Evolutionary conservation across 1,284 basidiomycete species (phyloP), one percentile per base, ranked within the genome.

Genomic region (Heterobasidion parviporum): DNA sequence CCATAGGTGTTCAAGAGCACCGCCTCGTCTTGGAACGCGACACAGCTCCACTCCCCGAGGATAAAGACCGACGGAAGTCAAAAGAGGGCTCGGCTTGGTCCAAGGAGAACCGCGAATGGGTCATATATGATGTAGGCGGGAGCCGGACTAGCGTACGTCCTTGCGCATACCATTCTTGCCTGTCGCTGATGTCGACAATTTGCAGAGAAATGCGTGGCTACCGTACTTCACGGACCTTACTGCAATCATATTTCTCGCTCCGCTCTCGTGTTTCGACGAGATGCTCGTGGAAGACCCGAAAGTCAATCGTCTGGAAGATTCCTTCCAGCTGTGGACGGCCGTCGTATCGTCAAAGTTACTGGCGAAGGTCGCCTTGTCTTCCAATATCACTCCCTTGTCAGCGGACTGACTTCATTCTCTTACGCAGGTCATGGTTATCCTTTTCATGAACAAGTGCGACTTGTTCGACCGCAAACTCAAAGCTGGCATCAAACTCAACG

Each of bases 61-160:
- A 16, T 10, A 9, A 16, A 16, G 46, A 48, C 4, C n/a, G 18
- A 32, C 46, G 46, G 15, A 48, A 20, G 18, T 18, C 16, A 16
- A 48, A 48, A 10, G 46, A 48, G 5, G 26, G 46, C 12, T 16
- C 46, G 15, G 15, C 18, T 16, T 48, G 46, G 46, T 18, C 32
- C 15, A 48, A 32, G 34, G 14, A 56, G 50, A 72, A 76, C 20
- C 74, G 76, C 60, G 79, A 85, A 63, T 87, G 84, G 82, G 68
- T 79, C 55, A 73, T 90, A 60, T 90, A 85, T 65, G 87, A 89
- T 64, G 84, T 90, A 52, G 86, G 86, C 18, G 87, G 86, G 14
- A 81, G 83, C 38, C 74, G 83, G 56, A 83, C 81, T 55, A 81
- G 77, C 63, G 85, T 87, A 60, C 64, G 79, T 68, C 12, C 32